Evolutionary conservation across 1,284 basidiomycete species (phyloP).

Genomic region (Lentinula novae-zelandiae): DNA sequence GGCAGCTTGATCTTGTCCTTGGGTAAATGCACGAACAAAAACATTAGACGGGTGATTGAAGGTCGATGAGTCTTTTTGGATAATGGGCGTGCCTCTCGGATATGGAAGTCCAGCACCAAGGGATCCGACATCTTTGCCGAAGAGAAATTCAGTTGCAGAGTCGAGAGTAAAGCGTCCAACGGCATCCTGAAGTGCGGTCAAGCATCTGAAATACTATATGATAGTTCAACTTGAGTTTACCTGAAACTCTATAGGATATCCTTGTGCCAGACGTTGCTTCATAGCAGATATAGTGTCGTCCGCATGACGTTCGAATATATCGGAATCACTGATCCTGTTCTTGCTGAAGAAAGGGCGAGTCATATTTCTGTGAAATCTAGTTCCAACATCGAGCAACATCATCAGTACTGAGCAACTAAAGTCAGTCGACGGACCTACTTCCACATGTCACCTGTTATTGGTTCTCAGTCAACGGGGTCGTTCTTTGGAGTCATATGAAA

Average conservation of each 20-base stretch:
- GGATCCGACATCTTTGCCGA: conserved; percentile 31
- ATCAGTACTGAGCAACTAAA: conserved; percentile 41
- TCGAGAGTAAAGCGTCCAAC: conserved; percentile 43
- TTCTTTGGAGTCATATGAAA: neutral
- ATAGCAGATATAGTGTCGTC: conserved; percentile 33
- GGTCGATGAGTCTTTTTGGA: neutral
- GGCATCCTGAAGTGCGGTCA: conserved; percentile 28
- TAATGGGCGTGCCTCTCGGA: conserved; percentile 20
- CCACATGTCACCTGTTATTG: conserved; percentile 30
- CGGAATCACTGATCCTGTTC: conserved; percentile 49
- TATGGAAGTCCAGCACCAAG: conserved; percentile 32
- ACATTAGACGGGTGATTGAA: conserved; percentile 7
- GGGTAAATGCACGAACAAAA: conserved; percentile 27
- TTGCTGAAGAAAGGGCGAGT: conserved; percentile 31
- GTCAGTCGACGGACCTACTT: conserved; percentile 23
- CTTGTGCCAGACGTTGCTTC: conserved; percentile 34
- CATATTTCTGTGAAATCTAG: conserved; percentile 15
- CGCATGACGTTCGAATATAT: conserved; percentile 44
- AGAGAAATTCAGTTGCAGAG: conserved; percentile 41
- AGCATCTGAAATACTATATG: conserved; percentile 22
- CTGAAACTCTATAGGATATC: conserved; percentile 48
- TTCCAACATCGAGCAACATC: conserved; percentile 37
- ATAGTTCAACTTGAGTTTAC: conserved; percentile 17
- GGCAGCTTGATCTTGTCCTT: conserved; percentile 26
- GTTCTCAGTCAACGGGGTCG: neutral